Base-by-base conservation (phyloP, 768 basidiomycete genomes). In the Tylopilus rubrobrunneus region DNA sequence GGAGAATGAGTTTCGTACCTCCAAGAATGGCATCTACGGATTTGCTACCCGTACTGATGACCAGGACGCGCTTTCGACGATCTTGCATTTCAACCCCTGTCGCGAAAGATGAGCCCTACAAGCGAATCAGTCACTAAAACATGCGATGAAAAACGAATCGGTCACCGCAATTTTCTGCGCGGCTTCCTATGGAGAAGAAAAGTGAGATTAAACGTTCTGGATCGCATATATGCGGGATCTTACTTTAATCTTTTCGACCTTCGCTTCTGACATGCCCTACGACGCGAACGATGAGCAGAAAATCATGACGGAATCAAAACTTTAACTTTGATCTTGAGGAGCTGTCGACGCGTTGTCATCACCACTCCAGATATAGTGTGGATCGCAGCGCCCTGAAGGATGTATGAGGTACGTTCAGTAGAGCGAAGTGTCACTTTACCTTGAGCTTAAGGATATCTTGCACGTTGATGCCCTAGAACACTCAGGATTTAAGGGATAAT, bases 241-340 rank as follows among this genome's bases (percentile, higher is more conserved):
- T 52, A 82, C 92, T 76, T 96, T 96, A 63, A 98, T 90, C 69
- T 98, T 98, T 65, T 98, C 95, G 2, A 98, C 93, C 68, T 98
- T 98, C 1, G 95, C 89, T 62, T 97, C 95, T 4, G 94, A 94
- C 80, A 96, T 86, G 41, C 95, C 95, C 92, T 95, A 56, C 27
- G 6, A 52, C 17, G 52, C 8, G 10, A 55, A 39, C 4, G 41
- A 43, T 58, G 34, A 34, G 34, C 19, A 54, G 21, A 4, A 12
- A 41, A 36, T 29, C 12, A 21, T 12, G 42, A 48, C 8, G 21
- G 31, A n/a, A 27, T 49, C 15, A 45, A 47, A 36, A 52, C 48
- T 29, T 56, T 33, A 45, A 87, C 94, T 80, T 98, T 98, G 62
- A 98, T 95, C 68, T 97, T 98, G 52, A 93, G 73, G 67, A 98